These are phyloP conservation scores for Orbilia oligospora DNA, from an alignment of 2,329 filamentous ascomycete species.

Conservation along the genomic window DNA sequence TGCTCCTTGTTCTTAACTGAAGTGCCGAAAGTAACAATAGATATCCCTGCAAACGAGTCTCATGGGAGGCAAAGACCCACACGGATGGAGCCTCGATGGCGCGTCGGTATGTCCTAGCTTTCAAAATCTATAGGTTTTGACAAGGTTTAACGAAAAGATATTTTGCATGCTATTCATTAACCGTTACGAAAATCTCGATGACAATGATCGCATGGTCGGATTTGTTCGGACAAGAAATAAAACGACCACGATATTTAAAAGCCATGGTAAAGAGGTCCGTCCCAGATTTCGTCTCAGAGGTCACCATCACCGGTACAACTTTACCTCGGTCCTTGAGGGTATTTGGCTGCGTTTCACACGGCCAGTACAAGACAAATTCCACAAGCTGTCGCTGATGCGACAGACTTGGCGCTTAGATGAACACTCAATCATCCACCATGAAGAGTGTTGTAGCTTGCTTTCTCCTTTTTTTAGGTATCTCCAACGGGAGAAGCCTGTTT, in stretches of 20 bases:
- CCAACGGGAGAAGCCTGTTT: conserved; percentile 22
- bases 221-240: background rate
- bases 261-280: too few species aligned
- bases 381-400: conserved; percentile 6
- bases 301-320: too few species aligned
- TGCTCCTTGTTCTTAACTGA: background rate
- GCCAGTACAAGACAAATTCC: background rate
- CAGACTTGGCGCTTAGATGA: conserved; percentile 11
- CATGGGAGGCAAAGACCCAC: background rate
- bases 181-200: background rate
- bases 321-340: too few species aligned
- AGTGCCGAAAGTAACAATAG: background rate
- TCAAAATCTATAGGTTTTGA: background rate
- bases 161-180: background rate
- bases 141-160: background rate
- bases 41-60: background rate
- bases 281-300: too few species aligned
- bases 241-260: too few species aligned
- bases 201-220: background rate
- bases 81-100: background rate
- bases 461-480: background rate
- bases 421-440: background rate
- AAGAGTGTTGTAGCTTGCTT: background rate
- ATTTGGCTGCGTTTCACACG: too few species aligned
- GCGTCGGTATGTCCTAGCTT: background rate